Evolutionary conservation across 371 early-diverging fungal genomes (phyloP), one percentile per base, ranked within the genome.

Genomic region (Apophysomyces sp.): DNA sequence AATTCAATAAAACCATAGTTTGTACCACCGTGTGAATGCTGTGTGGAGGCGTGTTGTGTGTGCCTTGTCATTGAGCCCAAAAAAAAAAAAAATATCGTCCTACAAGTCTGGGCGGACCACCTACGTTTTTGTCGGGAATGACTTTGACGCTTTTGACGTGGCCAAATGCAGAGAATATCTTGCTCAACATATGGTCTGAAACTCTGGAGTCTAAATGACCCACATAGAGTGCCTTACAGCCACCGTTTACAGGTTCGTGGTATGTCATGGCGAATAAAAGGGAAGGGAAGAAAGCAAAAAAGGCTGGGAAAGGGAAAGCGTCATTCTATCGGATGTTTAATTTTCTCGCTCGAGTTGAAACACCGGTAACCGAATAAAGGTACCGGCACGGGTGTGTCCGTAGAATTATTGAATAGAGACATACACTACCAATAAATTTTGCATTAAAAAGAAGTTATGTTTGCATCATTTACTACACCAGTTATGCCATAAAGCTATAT

Each of bases 1-100:
- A 89, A 93, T 68, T 94, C 95, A 41, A 96, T 89, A 72, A 96
- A 96, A n/a, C 94, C 96, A 77, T 92, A 96, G 76, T 90, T 92
- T 59, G 91, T 74, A 29, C 90, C 66, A 53, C 63, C 66, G 32
- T 62, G 62, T 13, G 40, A 28, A 24, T 27, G 21, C 52, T 70
- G 60, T 28, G 58, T 55, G 28, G 26, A 34, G 34, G 58, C n/a
- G 18, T 34, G 16, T 55, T 32, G n/a, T 26, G 8, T 16, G 27
- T 59, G 28, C 52, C 21, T 52, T 34, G 49, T 44, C 52, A 30
- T 52, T 30, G 41, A 44, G 41, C 44, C 37, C 29, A 49, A 58
- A 13, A n/a, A 57, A 39, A 34, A 37, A n/a, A n/a, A n/a, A n/a
- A 58, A 16, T 58, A n/a, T 30, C 41, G 44, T 39, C 58, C 40